Percentiles rank a stretch among this genome's conserved stretches.
These are phyloP conservation scores for Quercus alba DNA, from an alignment of 306 rosid genomes.

Conservation along the genomic window DNA sequence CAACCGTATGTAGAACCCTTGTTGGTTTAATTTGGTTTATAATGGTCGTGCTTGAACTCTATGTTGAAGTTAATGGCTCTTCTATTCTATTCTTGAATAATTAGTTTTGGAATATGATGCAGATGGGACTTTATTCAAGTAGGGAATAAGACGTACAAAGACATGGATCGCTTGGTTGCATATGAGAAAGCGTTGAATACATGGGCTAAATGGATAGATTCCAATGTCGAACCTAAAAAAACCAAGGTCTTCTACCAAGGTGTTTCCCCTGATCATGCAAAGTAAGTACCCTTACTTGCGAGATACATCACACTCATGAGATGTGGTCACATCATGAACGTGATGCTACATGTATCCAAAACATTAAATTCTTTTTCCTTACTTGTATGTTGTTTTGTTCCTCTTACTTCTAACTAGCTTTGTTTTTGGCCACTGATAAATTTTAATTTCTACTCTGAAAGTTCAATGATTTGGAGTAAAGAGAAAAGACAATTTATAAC, in stretches of 20 bases:
- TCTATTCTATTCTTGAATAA: background rate
- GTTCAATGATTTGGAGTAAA: too few species aligned
- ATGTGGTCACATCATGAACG: too few species aligned
- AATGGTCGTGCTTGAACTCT: background rate
- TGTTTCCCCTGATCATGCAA: conserved; percentile 59
- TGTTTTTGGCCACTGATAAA: too few species aligned
- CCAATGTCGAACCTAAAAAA: conserved; percentile 32
- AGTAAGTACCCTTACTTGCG: background rate
- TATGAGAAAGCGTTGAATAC: conserved; percentile 31
- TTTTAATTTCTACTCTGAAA: too few species aligned
- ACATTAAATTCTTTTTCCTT: too few species aligned
- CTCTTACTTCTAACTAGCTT: too few species aligned
- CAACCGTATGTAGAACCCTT: conserved; percentile 33
- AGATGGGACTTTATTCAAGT: conserved; percentile 72
- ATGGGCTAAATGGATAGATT: conserved; percentile 46
- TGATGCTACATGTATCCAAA: too few species aligned
- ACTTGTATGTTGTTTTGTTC: too few species aligned
- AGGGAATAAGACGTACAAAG: conserved; percentile 28
- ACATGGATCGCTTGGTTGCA: conserved; percentile 73
- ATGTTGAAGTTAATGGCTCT: too few species aligned
- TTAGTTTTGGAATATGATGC: background rate
- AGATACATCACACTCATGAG: too few species aligned
- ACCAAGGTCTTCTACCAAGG: conserved; percentile 74
- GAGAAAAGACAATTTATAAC: too few species aligned
- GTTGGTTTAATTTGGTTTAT: background rate